Percentiles rank a stretch among this genome's conserved stretches.
These are phyloP conservation scores for Cavenderia fasciculata DNA, from an alignment of 78 protist genomes.

Conservation along the genomic window DNA sequence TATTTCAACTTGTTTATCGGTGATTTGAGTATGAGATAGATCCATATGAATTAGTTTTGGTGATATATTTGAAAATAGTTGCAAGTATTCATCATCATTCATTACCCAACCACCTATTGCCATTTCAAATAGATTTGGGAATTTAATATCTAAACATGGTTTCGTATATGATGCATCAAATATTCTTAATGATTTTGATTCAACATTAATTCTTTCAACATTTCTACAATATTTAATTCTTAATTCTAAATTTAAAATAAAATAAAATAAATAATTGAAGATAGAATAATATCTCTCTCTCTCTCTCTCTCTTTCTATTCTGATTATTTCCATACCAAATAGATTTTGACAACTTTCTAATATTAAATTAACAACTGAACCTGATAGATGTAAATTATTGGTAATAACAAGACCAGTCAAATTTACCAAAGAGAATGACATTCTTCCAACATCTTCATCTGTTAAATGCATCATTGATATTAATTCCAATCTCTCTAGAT, in stretches of 20 bases:
- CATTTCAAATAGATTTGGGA: not conserved
- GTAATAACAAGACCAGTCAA: not conserved
- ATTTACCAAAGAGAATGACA: not conserved
- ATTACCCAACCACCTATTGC: not conserved
- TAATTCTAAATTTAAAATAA: no score
- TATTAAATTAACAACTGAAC: not conserved
- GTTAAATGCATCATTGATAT: not conserved
- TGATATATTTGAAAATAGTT: not conserved
- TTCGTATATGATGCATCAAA: slow-evolving; percentile 15
- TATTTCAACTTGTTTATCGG: not conserved
- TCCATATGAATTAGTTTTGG: not conserved
- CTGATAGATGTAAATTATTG: not conserved
- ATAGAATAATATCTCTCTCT: no score
- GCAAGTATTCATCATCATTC: not conserved
- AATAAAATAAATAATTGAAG: no score
- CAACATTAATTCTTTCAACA: not conserved
- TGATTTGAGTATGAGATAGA: not conserved
- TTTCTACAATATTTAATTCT: slow-evolving; percentile 40
- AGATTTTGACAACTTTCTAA: slow-evolving; percentile 7
- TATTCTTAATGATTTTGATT: not conserved
- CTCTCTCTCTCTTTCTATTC: no score
- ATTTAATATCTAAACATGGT: not conserved
- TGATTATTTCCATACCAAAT: not conserved
- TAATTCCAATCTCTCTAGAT: slow-evolving; percentile 3
- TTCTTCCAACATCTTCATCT: not conserved